Conservation (phyloP, 164 flowering plant genomes). For the Platanus orientalis region DNA sequence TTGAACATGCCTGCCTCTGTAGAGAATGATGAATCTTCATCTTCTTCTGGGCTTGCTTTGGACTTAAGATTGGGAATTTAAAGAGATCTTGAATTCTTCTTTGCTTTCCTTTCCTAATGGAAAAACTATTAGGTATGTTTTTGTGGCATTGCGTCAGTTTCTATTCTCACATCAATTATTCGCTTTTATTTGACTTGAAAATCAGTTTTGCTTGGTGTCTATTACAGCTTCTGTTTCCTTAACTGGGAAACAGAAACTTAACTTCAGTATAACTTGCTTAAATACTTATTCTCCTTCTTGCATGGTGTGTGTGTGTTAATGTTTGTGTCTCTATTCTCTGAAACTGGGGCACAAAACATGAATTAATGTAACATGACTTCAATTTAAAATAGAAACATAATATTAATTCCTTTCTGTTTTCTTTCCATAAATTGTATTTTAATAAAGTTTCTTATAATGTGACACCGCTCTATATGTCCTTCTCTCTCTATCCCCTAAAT, state of each 20-base stretch:
- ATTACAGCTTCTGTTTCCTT: not conserved
- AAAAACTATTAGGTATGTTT: not conserved
- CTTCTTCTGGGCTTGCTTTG: constrained; percentile 27
- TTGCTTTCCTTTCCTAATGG: not conserved
- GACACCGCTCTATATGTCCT: no score
- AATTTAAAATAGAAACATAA: no score
- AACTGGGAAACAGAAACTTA: not conserved
- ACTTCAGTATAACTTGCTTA: not conserved
- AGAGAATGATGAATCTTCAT: constrained; percentile 7
- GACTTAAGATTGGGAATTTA: constrained; percentile 59
- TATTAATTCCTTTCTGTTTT: no score
- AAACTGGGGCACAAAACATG: no score
- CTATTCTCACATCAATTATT: no score
- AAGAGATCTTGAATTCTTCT: not conserved
- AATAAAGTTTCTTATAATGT: no score
- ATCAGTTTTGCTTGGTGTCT: not conserved
- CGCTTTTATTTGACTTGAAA: not conserved
- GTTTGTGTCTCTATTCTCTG: no score
- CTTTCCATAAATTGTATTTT: no score
- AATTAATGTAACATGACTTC: no score
- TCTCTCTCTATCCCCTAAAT: no score
- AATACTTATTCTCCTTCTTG: not conserved
- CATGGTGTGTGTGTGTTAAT: no score
- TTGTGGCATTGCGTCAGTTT: not conserved
- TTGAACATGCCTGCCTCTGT: constrained; percentile 49